Base-by-base conservation (phyloP, 305 asterid genomes). In the Salvia sclarea region DNA sequence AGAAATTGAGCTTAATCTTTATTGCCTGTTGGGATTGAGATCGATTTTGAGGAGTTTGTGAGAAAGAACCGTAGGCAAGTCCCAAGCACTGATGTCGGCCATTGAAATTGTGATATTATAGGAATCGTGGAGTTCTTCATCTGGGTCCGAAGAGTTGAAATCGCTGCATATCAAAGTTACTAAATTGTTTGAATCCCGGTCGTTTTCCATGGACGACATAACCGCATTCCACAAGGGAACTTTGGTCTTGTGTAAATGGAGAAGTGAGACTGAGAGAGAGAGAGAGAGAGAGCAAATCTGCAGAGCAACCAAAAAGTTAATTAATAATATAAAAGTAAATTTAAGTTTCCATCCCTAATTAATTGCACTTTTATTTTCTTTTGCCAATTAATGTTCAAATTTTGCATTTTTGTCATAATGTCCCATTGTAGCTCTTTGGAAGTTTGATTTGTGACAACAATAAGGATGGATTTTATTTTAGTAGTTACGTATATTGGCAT, bases 1-100 rank as follows among this genome's bases (percentile, higher is more conserved):
- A 58, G 14, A 59, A 20, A 3, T 30, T 40, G 54, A 61, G 70
- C 57, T 33, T 30, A 45, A 73, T 24, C 61, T 61, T 9, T 70
- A 33, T 72, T 77, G 75, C 98, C 90, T 90, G 73, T 40, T 73
- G 58, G 81, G 79, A 68, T 80, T 59, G 75, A 81, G 86, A 74
- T 67, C 68, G 75, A 90, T 71, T 79, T 73, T 72, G 78, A 90
- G 78, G 11, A 45, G 50, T 69, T 58, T 75, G 83, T 70, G 79
- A 67, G 80, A 68, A 28, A 79, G 73, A 75, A 86, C 70, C 8
- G 84, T 80, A 68, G 83, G 59, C 77, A 84, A 75, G 81, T 90
- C 83, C 94, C 96, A 92, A 33, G 47, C 38, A 50, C 70, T 13
- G 74, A 92, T 78, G 22, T 80, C 83, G 31, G 80, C 79, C n/a